Base-by-base conservation (phyloP, 2,329 filamentous ascomycete genomes). In the Pseudomassariella vexata region DNA sequence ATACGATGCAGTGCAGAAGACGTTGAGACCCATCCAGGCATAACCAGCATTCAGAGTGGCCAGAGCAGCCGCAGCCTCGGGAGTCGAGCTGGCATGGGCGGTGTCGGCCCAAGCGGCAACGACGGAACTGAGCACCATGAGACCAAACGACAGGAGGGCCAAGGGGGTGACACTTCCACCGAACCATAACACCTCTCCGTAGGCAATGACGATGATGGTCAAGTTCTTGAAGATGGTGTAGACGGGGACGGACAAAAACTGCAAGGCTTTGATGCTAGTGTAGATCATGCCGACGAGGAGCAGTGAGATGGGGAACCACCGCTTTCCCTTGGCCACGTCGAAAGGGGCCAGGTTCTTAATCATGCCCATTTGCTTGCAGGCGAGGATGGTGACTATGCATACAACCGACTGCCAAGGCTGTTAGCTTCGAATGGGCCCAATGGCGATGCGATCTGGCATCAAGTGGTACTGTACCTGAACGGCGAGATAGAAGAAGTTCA, bases 191-290 rank as follows among this genome's bases (percentile, higher is more conserved):
- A 98, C 90, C 65, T 98, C 92, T 47, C 92, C 92, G 48, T 98
- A 98, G 35, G 92, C 92, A 53, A 96, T 98, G 44, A 96, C 79
- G 52, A 98, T 96, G 60, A 94, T 98, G 40, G 92, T 96, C 68
- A 98, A 64, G 67, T 98, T 98, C 76, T 98, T 98, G 76, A 98
- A 98, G 59, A 98, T 98, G 35, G 92, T 98, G 66, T 98, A 98
- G 17, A 98, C 92, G 16, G 92, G 92, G 35, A 98, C 94, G 19
- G 89, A 95, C 40, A 98, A 83, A 63, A 82, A 96, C 63, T 95
- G 88, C 27, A 98, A 79, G 14, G 92, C 88, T 68, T 95, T 95
- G 52, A 86, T 92, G 52, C 87, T 82, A 34, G 92, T 96, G 66
- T 96, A 98, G 63, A 98, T 96, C 92, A 96, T 98, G 57, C 88